Evolutionary conservation across 2,329 filamentous ascomycete species (phyloP), one percentile per base, ranked within the genome.

Genomic region (Monosporascus sp.): DNA sequence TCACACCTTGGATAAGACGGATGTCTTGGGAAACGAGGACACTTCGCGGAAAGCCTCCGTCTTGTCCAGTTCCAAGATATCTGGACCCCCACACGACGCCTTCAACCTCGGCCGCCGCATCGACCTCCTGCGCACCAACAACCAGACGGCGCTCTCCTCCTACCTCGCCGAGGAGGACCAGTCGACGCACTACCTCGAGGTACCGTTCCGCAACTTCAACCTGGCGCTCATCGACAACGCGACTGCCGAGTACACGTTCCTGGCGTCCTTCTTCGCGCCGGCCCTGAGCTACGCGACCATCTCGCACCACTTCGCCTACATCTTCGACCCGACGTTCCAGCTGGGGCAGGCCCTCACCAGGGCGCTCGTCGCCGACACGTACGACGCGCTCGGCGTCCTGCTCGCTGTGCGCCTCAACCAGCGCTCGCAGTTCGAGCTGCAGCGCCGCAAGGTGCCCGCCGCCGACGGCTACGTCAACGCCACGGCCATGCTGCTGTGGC

Each of bases 401-500:
- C 79, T 97, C n/a, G 94, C 90, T 66, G 92, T 99, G 35, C 85
- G 94, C 6, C 74, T 99, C 17, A 99, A 96, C 62, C 94, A 97
- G 67, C 90, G 94, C 61, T 87, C 93, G 54, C 92, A 94, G 17
- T 99, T 99, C 67, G 90, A 96, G 70, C 79, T 97, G 36, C 94
- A 99, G 70, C 83, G 93, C 11, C 85, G 93, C 51, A 93, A 95
- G 67, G 85, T 97, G 1, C 94, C 94, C 0, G 87, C 90, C 5
- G 86, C 90, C 2, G 94, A 99, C 66, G 81, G 84, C 39, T 99
- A 99, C 67, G 87, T 97, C 67, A 99, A 99, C 68, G 92, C 85
- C 46, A 96, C 90, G 5, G 92, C 88, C 65, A 99, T 99, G 90
- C 82, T 94, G 3, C 82, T 99, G 6, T 99, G 94, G 94, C 94